Base-by-base conservation (phyloP, 2,329 filamentous ascomycete genomes). In the Pyrenophora graminea region DNA sequence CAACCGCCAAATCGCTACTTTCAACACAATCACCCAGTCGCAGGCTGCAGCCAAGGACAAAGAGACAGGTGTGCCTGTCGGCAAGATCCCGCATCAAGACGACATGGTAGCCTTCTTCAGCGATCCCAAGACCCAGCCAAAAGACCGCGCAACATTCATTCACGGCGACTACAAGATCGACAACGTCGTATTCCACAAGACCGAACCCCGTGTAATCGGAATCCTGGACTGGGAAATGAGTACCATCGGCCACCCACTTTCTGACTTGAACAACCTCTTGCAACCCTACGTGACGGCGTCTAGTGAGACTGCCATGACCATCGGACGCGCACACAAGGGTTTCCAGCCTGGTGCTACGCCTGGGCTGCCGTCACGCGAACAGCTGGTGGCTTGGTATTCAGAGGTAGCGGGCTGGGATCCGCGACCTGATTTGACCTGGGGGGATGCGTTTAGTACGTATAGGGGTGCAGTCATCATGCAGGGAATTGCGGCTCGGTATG, bases 221-320 rank as follows among this genome's bases (percentile, higher is more conserved):
- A 91, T 97, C 47, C 77, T 97, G 5, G 94, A 99, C 83, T 88
- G 74, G 70, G 94, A 97, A 78, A 96, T 99, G 91, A 91, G 91
- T 31, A 97, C 94, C 0, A 87, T 97, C 47, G 94, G 94, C n/a
- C 93, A 99, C 72, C 94, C 94, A 1, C 82, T 97, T 18, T 93
- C 89, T 5, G 94, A 99, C 71, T 79, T 97, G 34, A 86, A 87
- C 72, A 97, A 97, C 74, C 79, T 97, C 15, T 73, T 86, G 15
- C 63, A 65, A 1, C 78, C 79, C 3, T 80, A 71, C 58, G 65
- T 76, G 2, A 77, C 73, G 6, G 76, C 77, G 1, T 62, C 62
- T 0, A 72, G 68, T 18, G 63, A 69, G 25, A 69, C 73, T 46
- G 73, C 73, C 33, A 59, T 73, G 37, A 58, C 63, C 40, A 73